phyloP scores from a whole-genome alignment of 345 rosid species.

The Carallia pectinifolia region DNA sequence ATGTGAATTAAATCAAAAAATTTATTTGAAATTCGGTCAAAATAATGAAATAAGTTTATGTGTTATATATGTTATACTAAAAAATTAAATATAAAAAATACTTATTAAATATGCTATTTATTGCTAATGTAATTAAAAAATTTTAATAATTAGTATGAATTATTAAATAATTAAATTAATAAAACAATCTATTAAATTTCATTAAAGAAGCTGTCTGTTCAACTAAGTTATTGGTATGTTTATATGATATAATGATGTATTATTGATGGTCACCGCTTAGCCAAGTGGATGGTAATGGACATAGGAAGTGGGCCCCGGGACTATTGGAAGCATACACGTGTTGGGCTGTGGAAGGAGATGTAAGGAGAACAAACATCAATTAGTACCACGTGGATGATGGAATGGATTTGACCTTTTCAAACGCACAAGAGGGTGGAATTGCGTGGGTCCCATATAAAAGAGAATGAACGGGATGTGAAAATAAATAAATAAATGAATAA shows the following conservation, averaged over 20 bases:
- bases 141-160: too few species aligned
- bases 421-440: neutral
- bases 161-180: too few species aligned
- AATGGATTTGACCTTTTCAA: conserved; percentile 4
- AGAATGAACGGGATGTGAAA: conserved; percentile 26
- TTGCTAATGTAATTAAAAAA: neutral
- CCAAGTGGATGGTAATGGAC: conserved; percentile 18
- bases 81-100: too few species aligned
- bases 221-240: too few species aligned
- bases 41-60: too few species aligned
- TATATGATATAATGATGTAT: neutral
- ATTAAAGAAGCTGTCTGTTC: too few species aligned
- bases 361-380: too few species aligned
- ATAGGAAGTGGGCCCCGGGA: conserved; percentile 1
- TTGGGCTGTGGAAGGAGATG: neutral
- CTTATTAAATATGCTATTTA: too few species aligned
- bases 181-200: too few species aligned
- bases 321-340: conserved; percentile 19
- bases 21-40: too few species aligned
- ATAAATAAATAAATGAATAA: neutral
- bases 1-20: too few species aligned
- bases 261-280: neutral
- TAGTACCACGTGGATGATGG: conserved; percentile 17
- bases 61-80: too few species aligned
- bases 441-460: neutral